Conservation (phyloP, 192 early-diverging fungal species). For the Podila clonocystis region DNA sequence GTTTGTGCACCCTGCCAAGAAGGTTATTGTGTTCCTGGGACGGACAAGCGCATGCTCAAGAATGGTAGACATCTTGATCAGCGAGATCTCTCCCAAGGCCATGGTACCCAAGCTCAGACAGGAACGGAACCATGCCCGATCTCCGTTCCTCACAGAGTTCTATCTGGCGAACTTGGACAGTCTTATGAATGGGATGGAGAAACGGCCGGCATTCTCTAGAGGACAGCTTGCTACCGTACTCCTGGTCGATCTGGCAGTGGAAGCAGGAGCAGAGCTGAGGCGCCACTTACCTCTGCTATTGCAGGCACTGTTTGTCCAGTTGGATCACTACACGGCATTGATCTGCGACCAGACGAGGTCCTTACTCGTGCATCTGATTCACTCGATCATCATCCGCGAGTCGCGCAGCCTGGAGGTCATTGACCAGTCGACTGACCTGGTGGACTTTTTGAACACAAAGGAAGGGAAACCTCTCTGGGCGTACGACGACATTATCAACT, state of each 20-base stretch:
- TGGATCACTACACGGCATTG: slow-evolving; percentile 81
- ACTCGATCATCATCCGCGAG: slow-evolving; percentile 72
- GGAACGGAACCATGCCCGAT: slow-evolving; percentile 28
- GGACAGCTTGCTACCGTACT: slow-evolving; percentile 83
- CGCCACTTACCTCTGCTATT: slow-evolving; percentile 77
- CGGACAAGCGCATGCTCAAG: slow-evolving; percentile 65
- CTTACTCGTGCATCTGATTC: slow-evolving; percentile 82
- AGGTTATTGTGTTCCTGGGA: slow-evolving; percentile 79
- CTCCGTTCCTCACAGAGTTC: slow-evolving; percentile 48
- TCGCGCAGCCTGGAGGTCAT: slow-evolving; percentile 64
- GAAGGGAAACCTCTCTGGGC: slow-evolving; percentile 84
- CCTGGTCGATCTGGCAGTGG: slow-evolving; percentile 82
- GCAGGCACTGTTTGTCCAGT: slow-evolving; percentile 81
- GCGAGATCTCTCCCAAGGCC: slow-evolving; percentile 74
- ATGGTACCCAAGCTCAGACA: slow-evolving; percentile 69
- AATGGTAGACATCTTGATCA: slow-evolving; percentile 72
- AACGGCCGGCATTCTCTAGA: slow-evolving; percentile 74
- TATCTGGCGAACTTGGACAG: slow-evolving; percentile 79
- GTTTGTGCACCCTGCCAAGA: slow-evolving; percentile 82
- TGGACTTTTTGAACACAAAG: slow-evolving; percentile 62
- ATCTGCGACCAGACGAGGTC: slow-evolving; percentile 80
- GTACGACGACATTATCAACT: slow-evolving; percentile 80
- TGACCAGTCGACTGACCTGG: slow-evolving; percentile 52
- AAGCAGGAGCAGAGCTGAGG: slow-evolving; percentile 71
- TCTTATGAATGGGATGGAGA: slow-evolving; percentile 68